Base-by-base conservation (phyloP, 768 basidiomycete species). In the Solioccasus polychromus region DNA sequence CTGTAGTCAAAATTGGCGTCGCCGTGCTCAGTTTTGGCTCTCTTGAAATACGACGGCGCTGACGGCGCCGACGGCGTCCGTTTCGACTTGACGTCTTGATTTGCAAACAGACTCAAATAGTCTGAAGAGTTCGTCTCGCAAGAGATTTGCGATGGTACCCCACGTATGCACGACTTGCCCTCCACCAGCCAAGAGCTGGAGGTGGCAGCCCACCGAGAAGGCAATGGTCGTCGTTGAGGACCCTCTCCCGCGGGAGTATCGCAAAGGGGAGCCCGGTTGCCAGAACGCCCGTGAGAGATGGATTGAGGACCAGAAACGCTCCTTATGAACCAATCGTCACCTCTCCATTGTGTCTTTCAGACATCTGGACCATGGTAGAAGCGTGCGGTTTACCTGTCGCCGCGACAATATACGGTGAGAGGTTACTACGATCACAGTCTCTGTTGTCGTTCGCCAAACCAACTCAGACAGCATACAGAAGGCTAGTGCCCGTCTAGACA, bases 111-210 rank as follows among this genome's bases (percentile, higher is more conserved):
- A 11, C 44, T 52, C 44, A 59, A 61, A 55, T 32, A 47, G 15
- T n/a, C n/a, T n/a, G n/a, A n/a, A n/a, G n/a, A n/a, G 46, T 60
- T 5, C 68, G 68, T 36, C 54, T 64, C 63, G 66, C 31, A 71
- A 71, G 44, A 69, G 71, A 0, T 54, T 42, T 7, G 35, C 58
- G 1, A 18, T 29, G 14, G 43, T 71, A 3, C 71, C 70, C 4
- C 53, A 44, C 14, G 61, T 71, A 19, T 49, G 53, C 20, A 17
- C 37, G 5, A 31, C 44, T 19, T 37, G 24, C 11, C 38, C 45
- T 22, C n/a, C 19, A 23, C 28, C 28, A 12, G 43, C 15, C 24
- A 54, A 45, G 47, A 50, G 32, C 39, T 24, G n/a, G 11, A 48
- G 39, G 39, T 10, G 39, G 32, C 41, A 45, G 1, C 28, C 30